Percentiles rank a stretch among this genome's conserved stretches.
Evolutionary conservation across 495 filamentous ascomycete genomes (phyloP).

Genomic region (Chlorociboria aeruginascens): DNA sequence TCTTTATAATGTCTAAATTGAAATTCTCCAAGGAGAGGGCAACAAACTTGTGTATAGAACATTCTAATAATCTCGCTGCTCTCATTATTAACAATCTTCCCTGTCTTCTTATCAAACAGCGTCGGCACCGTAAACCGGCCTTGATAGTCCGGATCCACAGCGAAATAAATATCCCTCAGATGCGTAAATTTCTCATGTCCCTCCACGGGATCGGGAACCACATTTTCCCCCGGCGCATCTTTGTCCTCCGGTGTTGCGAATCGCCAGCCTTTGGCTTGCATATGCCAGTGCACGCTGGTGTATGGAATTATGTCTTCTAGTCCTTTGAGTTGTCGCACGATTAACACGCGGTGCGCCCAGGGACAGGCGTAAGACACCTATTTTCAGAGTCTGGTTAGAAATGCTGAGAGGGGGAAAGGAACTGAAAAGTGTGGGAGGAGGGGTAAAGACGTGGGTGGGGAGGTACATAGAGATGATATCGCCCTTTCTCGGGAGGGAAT

Average conservation of each 20-base stretch:
- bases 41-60: slow-evolving; percentile 36
- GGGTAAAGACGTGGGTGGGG: background rate
- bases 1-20: background rate
- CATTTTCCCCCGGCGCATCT: slow-evolving; percentile 38
- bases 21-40: background rate
- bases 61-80: slow-evolving; percentile 72
- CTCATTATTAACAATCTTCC: slow-evolving; percentile 75
- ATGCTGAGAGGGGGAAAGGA: too few species aligned
- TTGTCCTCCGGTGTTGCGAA: slow-evolving; percentile 54
- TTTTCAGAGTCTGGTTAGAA: background rate
- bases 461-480: slow-evolving; percentile 72
- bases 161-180: slow-evolving; percentile 62
- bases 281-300: slow-evolving; percentile 56
- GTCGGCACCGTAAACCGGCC: slow-evolving; percentile 72
- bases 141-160: slow-evolving; percentile 52
- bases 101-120: slow-evolving; percentile 62
- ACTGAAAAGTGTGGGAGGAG: slow-evolving; percentile 25
- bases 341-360: slow-evolving; percentile 71
- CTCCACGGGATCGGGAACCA: slow-evolving; percentile 48
- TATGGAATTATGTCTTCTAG: slow-evolving; percentile 60
- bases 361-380: slow-evolving; percentile 63
- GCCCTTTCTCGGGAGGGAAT: slow-evolving; percentile 61
- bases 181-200: slow-evolving; percentile 44
- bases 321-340: slow-evolving; percentile 69
- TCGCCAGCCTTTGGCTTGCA: slow-evolving; percentile 63